These are phyloP conservation scores for Seiridium cupressi DNA, from an alignment of 2,329 filamentous ascomycete species.

Conservation along the genomic window DNA sequence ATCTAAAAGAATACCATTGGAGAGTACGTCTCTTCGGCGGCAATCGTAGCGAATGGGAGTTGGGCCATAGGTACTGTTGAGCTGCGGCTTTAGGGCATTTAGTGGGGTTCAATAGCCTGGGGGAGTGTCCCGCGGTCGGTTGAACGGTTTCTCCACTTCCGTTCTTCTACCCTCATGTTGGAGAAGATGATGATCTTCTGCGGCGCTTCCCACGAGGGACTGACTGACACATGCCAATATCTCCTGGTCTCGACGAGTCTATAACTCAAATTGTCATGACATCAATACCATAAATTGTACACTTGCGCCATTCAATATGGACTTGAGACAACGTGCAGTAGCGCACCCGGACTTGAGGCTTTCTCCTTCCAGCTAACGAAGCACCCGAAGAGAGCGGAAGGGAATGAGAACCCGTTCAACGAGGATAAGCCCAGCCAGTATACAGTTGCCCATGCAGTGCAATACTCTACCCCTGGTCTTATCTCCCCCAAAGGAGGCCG, in stretches of 20 bases:
- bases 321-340: constrained; percentile 1
- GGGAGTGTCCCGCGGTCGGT: not conserved
- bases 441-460: too few relatives aligned
- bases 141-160: constrained; percentile 2
- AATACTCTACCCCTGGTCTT: too few relatives aligned
- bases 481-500: too few relatives aligned
- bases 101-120: not conserved
- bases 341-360: constrained; percentile 1
- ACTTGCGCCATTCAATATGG: constrained; percentile 1
- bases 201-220: not conserved
- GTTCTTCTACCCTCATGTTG: not conserved
- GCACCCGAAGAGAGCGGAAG: not conserved
- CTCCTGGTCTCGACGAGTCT: not conserved
- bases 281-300: not conserved
- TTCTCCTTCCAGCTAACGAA: not conserved
- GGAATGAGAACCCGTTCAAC: not conserved
- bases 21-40: too few relatives aligned
- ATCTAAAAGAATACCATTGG: too few relatives aligned
- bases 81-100: not conserved
- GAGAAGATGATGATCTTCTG: not conserved
- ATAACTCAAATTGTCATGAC: not conserved
- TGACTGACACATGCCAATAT: not conserved
- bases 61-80: not conserved
- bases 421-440: too few relatives aligned
- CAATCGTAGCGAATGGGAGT: too few relatives aligned